Percentiles rank a stretch among this genome's conserved stretches.
Conservation (phyloP, 257 asterid species). For the Nemophila menziesii region DNA sequence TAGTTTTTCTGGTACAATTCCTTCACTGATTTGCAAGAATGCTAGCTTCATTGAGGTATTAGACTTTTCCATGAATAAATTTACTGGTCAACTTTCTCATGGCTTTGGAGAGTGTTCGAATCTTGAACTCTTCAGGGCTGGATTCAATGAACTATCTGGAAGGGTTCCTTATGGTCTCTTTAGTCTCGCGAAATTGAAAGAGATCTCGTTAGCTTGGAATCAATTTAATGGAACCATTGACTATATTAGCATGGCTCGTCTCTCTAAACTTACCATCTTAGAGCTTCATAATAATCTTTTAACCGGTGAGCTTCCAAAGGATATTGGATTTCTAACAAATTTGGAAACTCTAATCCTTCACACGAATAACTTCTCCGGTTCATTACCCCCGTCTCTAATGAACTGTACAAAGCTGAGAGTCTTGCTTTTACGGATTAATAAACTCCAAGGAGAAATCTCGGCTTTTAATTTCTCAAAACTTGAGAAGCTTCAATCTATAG, state of each 20-base stretch:
- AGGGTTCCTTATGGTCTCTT: constrained; percentile 5
- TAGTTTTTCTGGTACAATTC: constrained; percentile 6
- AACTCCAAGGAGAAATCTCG: constrained; percentile 1
- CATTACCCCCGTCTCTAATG: constrained; percentile 4
- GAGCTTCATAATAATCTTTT: constrained; percentile 5
- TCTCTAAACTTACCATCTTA: constrained; percentile 4
- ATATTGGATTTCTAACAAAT: constrained; percentile 5
- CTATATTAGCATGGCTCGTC: neutral
- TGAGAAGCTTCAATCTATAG: constrained; percentile 1
- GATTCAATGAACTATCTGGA: constrained; percentile 4
- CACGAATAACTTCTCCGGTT: constrained; percentile 5
- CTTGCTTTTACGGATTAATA: neutral
- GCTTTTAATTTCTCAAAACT: constrained; percentile 5
- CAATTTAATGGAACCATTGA: constrained; percentile 4
- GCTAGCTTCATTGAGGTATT: neutral
- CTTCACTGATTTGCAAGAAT: neutral
- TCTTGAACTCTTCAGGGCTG: constrained; percentile 11
- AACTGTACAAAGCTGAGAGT: neutral
- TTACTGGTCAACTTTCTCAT: too few species aligned
- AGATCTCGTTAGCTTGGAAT: constrained; percentile 3
- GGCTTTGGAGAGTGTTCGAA: too few species aligned
- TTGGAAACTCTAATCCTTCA: constrained; percentile 5
- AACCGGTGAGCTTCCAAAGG: constrained; percentile 8
- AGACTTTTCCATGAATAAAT: constrained; percentile 7
- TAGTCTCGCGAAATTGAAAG: neutral